Evolutionary conservation across 2,329 filamentous ascomycete genomes (phyloP).

Genomic region (Colletotrichum scovillei): DNA sequence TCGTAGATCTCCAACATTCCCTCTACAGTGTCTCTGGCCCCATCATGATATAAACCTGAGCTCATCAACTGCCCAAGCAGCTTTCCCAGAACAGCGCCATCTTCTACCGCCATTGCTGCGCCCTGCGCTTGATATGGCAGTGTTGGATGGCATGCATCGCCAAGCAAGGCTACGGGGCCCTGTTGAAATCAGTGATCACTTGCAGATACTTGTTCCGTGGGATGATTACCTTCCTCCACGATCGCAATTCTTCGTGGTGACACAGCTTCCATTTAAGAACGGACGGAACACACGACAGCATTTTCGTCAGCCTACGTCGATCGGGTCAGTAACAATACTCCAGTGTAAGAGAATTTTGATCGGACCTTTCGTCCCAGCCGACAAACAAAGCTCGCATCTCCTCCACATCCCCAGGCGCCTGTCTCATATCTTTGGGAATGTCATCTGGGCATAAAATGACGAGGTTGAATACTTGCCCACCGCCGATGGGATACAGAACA

Average conservation of each 20-base stretch:
- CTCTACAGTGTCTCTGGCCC: neutral
- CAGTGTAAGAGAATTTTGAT: neutral
- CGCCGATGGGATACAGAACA: conserved; percentile 9
- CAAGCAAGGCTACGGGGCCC: conserved; percentile 35
- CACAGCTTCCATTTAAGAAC: conserved; percentile 30
- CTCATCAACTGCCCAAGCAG: conserved; percentile 41
- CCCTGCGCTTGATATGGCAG: conserved; percentile 42
- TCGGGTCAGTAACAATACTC: neutral
- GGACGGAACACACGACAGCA: conserved; percentile 5
- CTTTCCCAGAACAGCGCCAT: conserved; percentile 39
- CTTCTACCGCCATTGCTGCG: conserved; percentile 41
- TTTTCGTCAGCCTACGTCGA: neutral
- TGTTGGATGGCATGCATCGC: conserved; percentile 35
- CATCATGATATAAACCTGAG: neutral
- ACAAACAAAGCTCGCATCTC: conserved; percentile 21
- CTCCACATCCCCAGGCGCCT: neutral
- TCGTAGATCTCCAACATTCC: conserved; percentile 18
- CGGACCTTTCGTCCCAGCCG: conserved; percentile 27
- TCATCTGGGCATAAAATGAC: neutral
- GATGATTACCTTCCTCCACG: conserved; percentile 20
- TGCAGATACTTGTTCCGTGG: neutral
- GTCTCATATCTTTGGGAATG: neutral
- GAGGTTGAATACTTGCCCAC: conserved; percentile 19
- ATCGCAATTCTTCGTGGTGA: conserved; percentile 14
- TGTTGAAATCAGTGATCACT: neutral